phyloP scores from a whole-genome alignment of 306 rosid genomes.

The Hylodesmum podocarpum region DNA sequence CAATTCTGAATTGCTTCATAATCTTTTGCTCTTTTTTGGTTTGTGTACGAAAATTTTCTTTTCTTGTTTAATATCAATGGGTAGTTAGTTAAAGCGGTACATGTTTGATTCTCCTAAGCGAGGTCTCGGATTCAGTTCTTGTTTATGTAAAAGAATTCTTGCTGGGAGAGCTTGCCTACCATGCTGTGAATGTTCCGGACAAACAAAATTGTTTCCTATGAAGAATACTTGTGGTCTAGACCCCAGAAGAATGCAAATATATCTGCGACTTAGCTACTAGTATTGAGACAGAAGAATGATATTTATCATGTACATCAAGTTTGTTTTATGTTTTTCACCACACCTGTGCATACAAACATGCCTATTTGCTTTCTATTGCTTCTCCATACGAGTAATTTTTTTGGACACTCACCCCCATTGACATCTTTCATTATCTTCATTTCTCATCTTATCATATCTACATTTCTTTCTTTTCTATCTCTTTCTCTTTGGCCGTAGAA shows the following conservation, averaged over 20 bases:
- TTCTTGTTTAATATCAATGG: not conserved
- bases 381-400: too few species aligned
- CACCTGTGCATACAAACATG: not conserved
- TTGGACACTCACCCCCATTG: too few species aligned
- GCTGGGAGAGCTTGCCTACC: not conserved
- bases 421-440: too few species aligned
- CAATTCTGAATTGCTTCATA: not conserved
- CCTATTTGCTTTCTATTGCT: not conserved
- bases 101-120: not conserved
- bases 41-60: not conserved
- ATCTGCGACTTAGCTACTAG: not conserved
- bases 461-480: too few species aligned
- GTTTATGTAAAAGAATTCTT: not conserved
- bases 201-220: not conserved
- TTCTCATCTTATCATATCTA: too few species aligned
- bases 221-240: not conserved
- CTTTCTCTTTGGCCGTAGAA: too few species aligned
- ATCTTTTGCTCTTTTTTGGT: conserved; percentile 10
- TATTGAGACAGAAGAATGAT: conserved; percentile 9
- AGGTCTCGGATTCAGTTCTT: not conserved
- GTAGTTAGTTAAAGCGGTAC: not conserved
- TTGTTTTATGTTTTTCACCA: conserved; percentile 12
- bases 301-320: not conserved
- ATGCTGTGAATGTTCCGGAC: not conserved
- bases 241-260: not conserved